Conservation (phyloP, 2,329 filamentous ascomycete genomes). For the Pezicula rhizophila region DNA sequence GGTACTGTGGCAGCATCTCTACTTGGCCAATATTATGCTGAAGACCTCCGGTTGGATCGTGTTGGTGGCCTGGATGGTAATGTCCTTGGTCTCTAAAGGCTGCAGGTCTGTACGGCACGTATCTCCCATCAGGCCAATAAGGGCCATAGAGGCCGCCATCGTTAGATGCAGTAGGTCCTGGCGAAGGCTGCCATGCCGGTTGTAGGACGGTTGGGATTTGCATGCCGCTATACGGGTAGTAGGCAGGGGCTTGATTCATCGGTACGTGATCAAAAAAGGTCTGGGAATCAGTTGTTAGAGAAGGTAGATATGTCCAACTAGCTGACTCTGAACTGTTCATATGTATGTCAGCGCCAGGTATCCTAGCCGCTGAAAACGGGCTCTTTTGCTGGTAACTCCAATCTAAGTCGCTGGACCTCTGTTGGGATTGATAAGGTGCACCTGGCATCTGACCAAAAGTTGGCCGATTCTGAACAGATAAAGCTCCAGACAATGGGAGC, state of each 20-base stretch:
- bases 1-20: conserved; percentile 11
- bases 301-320: conserved; percentile 17
- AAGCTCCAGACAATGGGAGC: conserved; percentile 48
- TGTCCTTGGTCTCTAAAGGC: conserved; percentile 47
- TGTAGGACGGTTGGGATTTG: conserved; percentile 54
- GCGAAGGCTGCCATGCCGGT: conserved; percentile 48
- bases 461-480: conserved; percentile 6
- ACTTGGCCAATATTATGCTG: conserved; percentile 7
- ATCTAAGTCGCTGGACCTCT: conserved; percentile 15
- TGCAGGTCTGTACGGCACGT: conserved; percentile 47
- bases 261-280: conserved; percentile 19
- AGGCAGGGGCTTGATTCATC: conserved; percentile 17
- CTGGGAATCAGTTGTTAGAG: conserved; percentile 14
- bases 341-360: conserved; percentile 4
- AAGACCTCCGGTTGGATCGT: conserved; percentile 6
- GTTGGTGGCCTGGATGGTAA: conserved; percentile 9
- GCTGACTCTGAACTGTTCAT: conserved; percentile 9
- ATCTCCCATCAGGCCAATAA: conserved; percentile 58
- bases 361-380: conserved; percentile 6
- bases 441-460: conserved; percentile 8
- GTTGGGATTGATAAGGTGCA: conserved; percentile 3
- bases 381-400: conserved; percentile 22
- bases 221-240: conserved; percentile 32
- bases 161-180: conserved; percentile 52
- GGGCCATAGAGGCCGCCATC: conserved; percentile 52